Evolutionary conservation across 139 green algal genomes (phyloP).

Genomic region (Klebsormidium nitens): DNA sequence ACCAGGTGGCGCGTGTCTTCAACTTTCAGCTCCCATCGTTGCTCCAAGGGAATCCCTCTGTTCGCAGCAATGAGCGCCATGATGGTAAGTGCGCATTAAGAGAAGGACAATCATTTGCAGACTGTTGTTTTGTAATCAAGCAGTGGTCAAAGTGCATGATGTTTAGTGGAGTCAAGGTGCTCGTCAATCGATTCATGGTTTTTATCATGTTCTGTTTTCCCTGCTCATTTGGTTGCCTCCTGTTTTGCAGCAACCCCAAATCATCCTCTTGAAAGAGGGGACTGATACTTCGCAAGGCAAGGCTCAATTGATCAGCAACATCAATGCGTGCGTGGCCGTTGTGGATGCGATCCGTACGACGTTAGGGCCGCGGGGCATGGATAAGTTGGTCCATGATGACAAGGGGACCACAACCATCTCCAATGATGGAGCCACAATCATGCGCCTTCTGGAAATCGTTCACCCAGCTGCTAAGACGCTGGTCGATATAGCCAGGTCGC

Average conservation of each 20-base stretch:
- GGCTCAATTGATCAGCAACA: constrained; percentile 96
- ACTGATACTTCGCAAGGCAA: constrained; percentile 96
- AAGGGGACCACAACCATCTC: constrained; percentile 87
- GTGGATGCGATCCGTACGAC: constrained; percentile 89
- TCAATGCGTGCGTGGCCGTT: constrained; percentile 95
- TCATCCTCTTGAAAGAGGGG: constrained; percentile 97
- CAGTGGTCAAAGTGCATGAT: too few species aligned
- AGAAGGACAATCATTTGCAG: too few species aligned
- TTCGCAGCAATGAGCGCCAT: too few species aligned
- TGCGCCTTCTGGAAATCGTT: constrained; percentile 98
- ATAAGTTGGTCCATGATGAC: constrained; percentile 93
- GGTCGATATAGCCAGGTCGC: constrained; percentile 90
- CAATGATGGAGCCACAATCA: constrained; percentile 98
- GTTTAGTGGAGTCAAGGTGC: too few species aligned
- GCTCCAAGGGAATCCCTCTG: too few species aligned
- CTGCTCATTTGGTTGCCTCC: not conserved
- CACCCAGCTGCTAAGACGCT: constrained; percentile 95
- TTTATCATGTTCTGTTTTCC: too few species aligned
- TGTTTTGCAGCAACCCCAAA: constrained; percentile 86
- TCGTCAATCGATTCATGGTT: too few species aligned
- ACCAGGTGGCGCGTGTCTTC: too few species aligned
- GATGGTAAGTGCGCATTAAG: too few species aligned
- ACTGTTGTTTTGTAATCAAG: too few species aligned
- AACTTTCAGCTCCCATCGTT: too few species aligned
- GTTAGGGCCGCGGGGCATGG: constrained; percentile 93